These are phyloP conservation scores for Phytophthora idaei DNA, from an alignment of 352 stramenopile species.

Conservation along the genomic window DNA sequence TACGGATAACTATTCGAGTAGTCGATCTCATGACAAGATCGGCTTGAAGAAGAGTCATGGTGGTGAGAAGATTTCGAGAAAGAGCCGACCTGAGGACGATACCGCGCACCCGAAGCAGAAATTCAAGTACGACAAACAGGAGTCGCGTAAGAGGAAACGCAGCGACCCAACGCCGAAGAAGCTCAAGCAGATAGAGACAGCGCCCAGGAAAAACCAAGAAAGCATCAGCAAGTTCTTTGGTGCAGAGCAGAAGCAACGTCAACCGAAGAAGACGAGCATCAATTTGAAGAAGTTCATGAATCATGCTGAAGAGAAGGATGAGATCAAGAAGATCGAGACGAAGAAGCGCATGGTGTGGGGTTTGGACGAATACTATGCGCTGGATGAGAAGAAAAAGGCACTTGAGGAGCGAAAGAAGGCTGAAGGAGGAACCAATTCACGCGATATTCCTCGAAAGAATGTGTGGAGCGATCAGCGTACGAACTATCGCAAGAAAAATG, in stretches of 20 bases:
- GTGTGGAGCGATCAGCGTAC: constrained; percentile 26
- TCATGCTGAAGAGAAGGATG: constrained; percentile 40
- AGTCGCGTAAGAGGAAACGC: constrained; percentile 29
- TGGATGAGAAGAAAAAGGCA: constrained; percentile 36
- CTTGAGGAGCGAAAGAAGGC: constrained; percentile 10
- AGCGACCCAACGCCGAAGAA: constrained; percentile 11
- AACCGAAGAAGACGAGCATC: constrained; percentile 23
- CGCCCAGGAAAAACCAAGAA: constrained; percentile 10
- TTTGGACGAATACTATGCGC: constrained; percentile 38
- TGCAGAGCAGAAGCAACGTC: constrained; percentile 13
- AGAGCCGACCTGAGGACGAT: constrained; percentile 8
- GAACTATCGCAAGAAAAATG: constrained; percentile 25
- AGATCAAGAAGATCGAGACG: constrained; percentile 37
- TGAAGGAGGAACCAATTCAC: not conserved
- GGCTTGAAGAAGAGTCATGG: constrained; percentile 7
- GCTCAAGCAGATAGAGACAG: not conserved
- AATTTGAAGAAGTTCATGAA: constrained; percentile 35
- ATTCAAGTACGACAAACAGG: constrained; percentile 21
- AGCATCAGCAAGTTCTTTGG: constrained; percentile 34
- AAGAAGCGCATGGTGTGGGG: constrained; percentile 24
- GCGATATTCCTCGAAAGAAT: constrained; percentile 11
- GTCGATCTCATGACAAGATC: constrained; percentile 9
- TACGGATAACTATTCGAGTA: constrained; percentile 6
- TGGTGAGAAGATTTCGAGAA: constrained; percentile 10
- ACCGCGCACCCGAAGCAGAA: not conserved